Evolutionary conservation across 2,329 filamentous ascomycete genomes (phyloP).

Genomic region (Periconia macrospinosa): DNA sequence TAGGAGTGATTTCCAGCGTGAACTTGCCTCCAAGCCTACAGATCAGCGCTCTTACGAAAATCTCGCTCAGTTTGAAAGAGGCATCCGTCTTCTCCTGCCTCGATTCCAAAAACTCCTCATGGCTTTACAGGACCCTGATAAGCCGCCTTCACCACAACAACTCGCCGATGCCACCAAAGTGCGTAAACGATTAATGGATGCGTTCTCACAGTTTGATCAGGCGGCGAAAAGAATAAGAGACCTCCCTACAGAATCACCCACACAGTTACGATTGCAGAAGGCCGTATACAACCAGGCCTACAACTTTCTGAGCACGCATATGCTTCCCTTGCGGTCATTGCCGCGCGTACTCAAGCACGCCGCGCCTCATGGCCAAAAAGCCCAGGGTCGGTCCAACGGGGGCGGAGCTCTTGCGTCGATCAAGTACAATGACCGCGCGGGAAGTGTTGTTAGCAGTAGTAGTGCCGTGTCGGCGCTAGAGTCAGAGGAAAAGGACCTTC

Average conservation of each 20-base stretch:
- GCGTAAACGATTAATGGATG: constrained; percentile 84
- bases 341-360: constrained; percentile 58
- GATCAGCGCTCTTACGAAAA: constrained; percentile 83
- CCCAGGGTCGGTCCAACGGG: constrained; percentile 36
- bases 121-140: constrained; percentile 71
- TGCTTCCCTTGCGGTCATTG: constrained; percentile 73
- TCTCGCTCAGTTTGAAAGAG: constrained; percentile 81
- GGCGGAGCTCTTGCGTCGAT: constrained; percentile 60
- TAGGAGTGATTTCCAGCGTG: constrained; percentile 75
- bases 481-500: constrained; percentile 78
- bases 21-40: constrained; percentile 67
- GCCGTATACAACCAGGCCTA: constrained; percentile 82
- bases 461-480: constrained; percentile 69
- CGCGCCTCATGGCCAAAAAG: constrained; percentile 50
- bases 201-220: constrained; percentile 83
- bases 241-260: constrained; percentile 69
- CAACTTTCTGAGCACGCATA: constrained; percentile 82
- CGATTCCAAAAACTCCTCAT: constrained; percentile 78
- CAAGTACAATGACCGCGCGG: constrained; percentile 58
- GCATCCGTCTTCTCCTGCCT: constrained; percentile 79
- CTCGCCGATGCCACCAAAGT: constrained; percentile 86
- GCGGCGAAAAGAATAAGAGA: constrained; percentile 82
- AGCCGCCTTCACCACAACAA: constrained; percentile 67
- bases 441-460: constrained; percentile 58
- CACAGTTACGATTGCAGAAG: constrained; percentile 75